Evolutionary conservation across 495 filamentous ascomycete species (phyloP), one percentile per base, ranked within the genome.

Genomic region (Aspergillus funiculosus): DNA sequence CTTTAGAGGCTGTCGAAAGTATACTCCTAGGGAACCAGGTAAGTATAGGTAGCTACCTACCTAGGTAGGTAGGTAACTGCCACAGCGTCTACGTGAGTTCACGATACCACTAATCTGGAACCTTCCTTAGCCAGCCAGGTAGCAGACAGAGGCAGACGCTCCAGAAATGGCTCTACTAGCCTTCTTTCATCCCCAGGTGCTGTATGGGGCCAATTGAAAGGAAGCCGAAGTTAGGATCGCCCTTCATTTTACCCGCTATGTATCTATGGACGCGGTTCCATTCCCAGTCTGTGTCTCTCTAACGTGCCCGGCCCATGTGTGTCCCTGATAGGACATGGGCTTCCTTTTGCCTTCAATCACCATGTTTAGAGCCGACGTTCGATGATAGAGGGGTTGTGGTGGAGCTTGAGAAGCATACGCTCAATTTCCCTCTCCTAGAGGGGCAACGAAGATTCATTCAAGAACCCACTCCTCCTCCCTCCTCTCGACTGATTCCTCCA

Each of bases 221-320:
- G 34, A 31, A 10, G 17, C 36, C 18, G 19, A 30, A 32, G 9
- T 35, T 24, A 40, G 48, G 48, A 51, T 51, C 38, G 31, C 20
- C 39, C 37, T 21, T 38, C 32, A 13, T 20, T 39, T 27, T 27
- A 34, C 44, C 39, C n/a, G n/a, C n/a, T 41, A 39, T 47, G 36
- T 42, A 35, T 27, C 32, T 36, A 38, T 47, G 20, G 24, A 51
- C 35, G 31, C 32, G 29, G 5, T 45, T 29, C 35, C 48, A 29
- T 22, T 48, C 39, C 26, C 29, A 45, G 37, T 38, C 45, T 31
- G 25, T 37, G 30, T 45, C 13, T 47, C 30, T 57, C 9, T 54
- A 52, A 53, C 55, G 24, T 26, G 38, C 54, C 45, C 20, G 51
- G 49, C 57, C 66, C 68, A 70, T 70, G 68, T 72, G 68, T 68